Evolutionary conservation across 2,329 filamentous ascomycete genomes (phyloP).

Genomic region (Aspergillus sp.): DNA sequence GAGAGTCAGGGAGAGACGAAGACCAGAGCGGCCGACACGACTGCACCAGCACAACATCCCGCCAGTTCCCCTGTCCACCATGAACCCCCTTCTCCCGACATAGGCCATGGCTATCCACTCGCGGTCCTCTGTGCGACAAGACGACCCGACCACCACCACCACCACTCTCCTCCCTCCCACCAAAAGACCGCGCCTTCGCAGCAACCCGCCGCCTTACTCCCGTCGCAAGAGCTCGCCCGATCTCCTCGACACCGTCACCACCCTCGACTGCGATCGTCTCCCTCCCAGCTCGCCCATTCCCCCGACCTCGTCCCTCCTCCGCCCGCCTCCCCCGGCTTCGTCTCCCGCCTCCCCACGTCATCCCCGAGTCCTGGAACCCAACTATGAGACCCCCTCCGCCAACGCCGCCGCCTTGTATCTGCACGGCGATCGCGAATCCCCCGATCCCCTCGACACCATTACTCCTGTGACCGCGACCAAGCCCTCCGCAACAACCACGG

Average conservation of each 20-base stretch:
- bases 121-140: conserved; percentile 25
- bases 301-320: conserved; percentile 4
- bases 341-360: conserved; percentile 5
- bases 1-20: no score
- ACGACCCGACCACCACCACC: conserved; percentile 11
- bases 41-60: no score
- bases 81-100: conserved; percentile 7
- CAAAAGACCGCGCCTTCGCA: conserved; percentile 18
- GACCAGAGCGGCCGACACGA: no score
- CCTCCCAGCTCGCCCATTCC: conserved; percentile 3
- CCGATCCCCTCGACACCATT: conserved; percentile 19
- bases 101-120: conserved; percentile 26
- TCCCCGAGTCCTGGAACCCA: conserved; percentile 11
- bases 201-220: no score
- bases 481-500: conserved; percentile 10
- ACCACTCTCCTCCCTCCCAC: conserved; percentile 12
- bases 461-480: conserved; percentile 9
- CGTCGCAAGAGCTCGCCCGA: conserved; percentile 26
- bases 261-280: conserved; percentile 2
- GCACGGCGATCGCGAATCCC: conserved; percentile 16
- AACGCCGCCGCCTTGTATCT: conserved; percentile 11
- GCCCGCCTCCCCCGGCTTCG: conserved; percentile 3
- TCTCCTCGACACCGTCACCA: conserved; percentile 21
- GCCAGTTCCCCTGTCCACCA: background rate
- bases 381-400: conserved; percentile 9